phyloP scores from a whole-genome alignment of 352 stramenopile species.

The Globisporangium cederbergense region DNA sequence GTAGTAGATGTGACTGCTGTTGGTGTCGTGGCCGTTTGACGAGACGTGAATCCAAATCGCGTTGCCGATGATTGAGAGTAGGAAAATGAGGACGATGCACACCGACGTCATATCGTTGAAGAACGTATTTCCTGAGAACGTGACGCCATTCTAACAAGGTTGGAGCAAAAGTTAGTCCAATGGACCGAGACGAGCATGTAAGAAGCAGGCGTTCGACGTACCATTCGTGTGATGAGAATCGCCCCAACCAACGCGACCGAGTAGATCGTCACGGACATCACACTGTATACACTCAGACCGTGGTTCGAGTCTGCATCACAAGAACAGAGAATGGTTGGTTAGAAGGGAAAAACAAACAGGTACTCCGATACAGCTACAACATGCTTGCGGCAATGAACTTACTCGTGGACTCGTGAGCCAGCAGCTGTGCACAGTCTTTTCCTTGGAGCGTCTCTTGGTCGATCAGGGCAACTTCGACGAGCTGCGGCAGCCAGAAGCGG shows the following conservation, averaged over 20 bases:
- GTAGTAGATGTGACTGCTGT: conserved; percentile 72
- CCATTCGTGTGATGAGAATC: conserved; percentile 80
- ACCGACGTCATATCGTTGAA: conserved; percentile 87
- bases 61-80: conserved; percentile 71
- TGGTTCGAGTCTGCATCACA: conserved; percentile 43
- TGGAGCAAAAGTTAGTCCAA: neutral
- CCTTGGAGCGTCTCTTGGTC: conserved; percentile 47
- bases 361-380: neutral
- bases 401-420: conserved; percentile 65
- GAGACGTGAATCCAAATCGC: conserved; percentile 81
- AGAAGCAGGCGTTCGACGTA: conserved; percentile 16
- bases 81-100: conserved; percentile 68
- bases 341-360: neutral
- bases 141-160: conserved; percentile 62
- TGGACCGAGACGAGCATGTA: neutral
- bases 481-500: conserved; percentile 35
- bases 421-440: conserved; percentile 64
- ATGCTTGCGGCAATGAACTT: neutral
- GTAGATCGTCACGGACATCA: conserved; percentile 85
- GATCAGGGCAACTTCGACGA: conserved; percentile 62
- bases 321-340: conserved; percentile 10
- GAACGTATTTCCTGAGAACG: conserved; percentile 69
- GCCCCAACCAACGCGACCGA: conserved; percentile 67
- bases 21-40: conserved; percentile 36
- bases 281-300: conserved; percentile 80